Conservation (phyloP, 352 stramenopile species). For the Hyaloperonospora brassicae region DNA sequence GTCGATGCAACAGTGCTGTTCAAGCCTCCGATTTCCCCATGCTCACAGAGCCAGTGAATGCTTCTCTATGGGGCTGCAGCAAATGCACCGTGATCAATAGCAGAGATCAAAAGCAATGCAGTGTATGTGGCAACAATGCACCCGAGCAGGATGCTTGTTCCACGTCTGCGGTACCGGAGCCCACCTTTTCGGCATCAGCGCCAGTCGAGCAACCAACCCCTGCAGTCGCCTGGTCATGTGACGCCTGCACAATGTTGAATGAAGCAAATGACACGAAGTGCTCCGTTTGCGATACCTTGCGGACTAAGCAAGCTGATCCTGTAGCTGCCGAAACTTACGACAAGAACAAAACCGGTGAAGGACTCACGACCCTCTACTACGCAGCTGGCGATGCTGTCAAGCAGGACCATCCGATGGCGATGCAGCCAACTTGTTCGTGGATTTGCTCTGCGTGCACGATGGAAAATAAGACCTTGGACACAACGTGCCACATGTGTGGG, state of each 20-base stretch:
- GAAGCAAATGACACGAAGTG: slow-evolving; percentile 46
- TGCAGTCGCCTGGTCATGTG: slow-evolving; percentile 55
- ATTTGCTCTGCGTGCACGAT: slow-evolving; percentile 70
- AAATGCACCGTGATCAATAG: slow-evolving; percentile 81
- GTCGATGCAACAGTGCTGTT: slow-evolving; percentile 42
- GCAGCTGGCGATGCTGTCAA: slow-evolving; percentile 47
- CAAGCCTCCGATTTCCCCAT: slow-evolving; percentile 29
- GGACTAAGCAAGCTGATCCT: slow-evolving; percentile 20
- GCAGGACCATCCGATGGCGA: slow-evolving; percentile 20
- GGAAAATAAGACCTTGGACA: slow-evolving; percentile 53
- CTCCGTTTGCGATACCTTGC: slow-evolving; percentile 57
- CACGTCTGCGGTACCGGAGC: slow-evolving; percentile 17
- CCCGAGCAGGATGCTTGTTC: slow-evolving; percentile 9
- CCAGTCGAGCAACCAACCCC: slow-evolving; percentile 26
- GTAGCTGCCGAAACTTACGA: slow-evolving; percentile 15
- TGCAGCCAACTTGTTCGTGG: slow-evolving; percentile 29
- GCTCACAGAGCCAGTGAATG: slow-evolving; percentile 32
- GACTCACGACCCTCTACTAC: slow-evolving; percentile 61
- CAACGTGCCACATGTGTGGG: slow-evolving; percentile 64
- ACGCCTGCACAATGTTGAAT: slow-evolving; percentile 78
- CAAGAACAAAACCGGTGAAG: slow-evolving; percentile 30
- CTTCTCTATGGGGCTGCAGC: slow-evolving; percentile 61
- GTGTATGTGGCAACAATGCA: slow-evolving; percentile 46
- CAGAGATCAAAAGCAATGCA: slow-evolving; percentile 41
- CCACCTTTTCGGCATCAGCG: slow-evolving; percentile 42